phyloP scores from a whole-genome alignment of 495 filamentous ascomycete genomes.

The Xylaria flabelliformis region DNA sequence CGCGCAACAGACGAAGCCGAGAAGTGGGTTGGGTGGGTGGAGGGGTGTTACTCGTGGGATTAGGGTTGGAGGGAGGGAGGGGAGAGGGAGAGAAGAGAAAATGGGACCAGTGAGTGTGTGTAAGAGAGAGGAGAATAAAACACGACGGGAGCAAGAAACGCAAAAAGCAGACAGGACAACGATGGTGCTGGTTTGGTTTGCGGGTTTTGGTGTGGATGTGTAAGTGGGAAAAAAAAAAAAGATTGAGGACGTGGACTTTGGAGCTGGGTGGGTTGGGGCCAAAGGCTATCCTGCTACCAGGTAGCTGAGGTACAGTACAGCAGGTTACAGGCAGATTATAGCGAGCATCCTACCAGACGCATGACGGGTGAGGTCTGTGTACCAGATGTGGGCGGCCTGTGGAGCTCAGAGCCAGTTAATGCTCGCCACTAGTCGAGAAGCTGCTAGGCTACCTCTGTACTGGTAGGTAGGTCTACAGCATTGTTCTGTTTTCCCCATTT shows the following conservation, averaged over 20 bases:
- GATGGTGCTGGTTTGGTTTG: slow-evolving; percentile 48
- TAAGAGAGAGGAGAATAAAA: slow-evolving; percentile 51
- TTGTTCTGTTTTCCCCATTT: slow-evolving; percentile 6
- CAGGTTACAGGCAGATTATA: not conserved
- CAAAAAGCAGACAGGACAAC: slow-evolving; percentile 69
- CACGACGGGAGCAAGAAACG: slow-evolving; percentile 50
- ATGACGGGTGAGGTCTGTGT: slow-evolving; percentile 9
- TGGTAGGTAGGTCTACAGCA: slow-evolving; percentile 4
- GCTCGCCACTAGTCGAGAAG: not conserved
- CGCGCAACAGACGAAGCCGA: slow-evolving; percentile 53
- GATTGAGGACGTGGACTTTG: slow-evolving; percentile 38
- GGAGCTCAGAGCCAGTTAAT: slow-evolving; percentile 3
- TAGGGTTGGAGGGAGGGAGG: slow-evolving; percentile 42
- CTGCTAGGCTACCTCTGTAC: slow-evolving; percentile 2
- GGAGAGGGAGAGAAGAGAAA: slow-evolving; percentile 55
- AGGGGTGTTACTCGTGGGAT: slow-evolving; percentile 38
- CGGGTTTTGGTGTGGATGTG: slow-evolving; percentile 49
- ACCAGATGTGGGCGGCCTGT: slow-evolving; percentile 9
- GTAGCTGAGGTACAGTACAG: slow-evolving; percentile 13
- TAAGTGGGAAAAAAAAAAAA: slow-evolving; percentile 44
- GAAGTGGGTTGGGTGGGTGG: slow-evolving; percentile 39
- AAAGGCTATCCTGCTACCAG: slow-evolving; percentile 10
- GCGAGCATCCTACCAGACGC: not conserved
- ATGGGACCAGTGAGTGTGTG: slow-evolving; percentile 44
- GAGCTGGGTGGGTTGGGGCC: slow-evolving; percentile 11